Evolutionary conservation across 2,329 filamentous ascomycete genomes (phyloP), one percentile per base, ranked within the genome.

Genomic region (Calonectria crousiana): DNA sequence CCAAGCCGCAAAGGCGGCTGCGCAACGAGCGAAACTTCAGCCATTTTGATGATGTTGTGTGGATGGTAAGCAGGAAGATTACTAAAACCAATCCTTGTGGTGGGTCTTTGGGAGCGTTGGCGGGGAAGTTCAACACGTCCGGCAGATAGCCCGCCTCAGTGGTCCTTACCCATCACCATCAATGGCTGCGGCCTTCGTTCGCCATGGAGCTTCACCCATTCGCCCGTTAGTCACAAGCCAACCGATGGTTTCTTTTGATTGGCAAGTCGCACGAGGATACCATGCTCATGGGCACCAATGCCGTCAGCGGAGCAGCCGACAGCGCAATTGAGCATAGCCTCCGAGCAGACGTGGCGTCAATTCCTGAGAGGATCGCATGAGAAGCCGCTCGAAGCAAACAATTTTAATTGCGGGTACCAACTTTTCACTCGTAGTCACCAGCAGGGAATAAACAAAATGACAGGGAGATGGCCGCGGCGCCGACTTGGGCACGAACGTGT

Each of bases 1-100:
- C 97, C 97, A 78, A 98, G 49, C 10, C 64, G 30, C 20, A 66
- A 23, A 34, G 44, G 64, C 28, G 44, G 28, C 47, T 38, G 44
- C 9, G 26, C 10, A 66, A 41, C 16, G 49, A 51, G 13, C 10
- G 62, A 66, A 20, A 2, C 10, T 51, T 36, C 62, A 3, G 64
- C 64, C 64, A 66, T 66, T 36, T 58, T 58, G 8, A 58, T 10
- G 9, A 2, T 36, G 53, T 58, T 23, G 9, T 10, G 28, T 8
- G 16, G 60, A 65, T 13, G 20, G 38, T 47, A n/a, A 23, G n/a
- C 10, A 32, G 26, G 16, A 32, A 30, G 51, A 53, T 53, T 20
- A 53, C 26, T 18, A 53, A 52, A 44, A 44, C 41, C 5, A 8
- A n/a, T 1, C 10, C 3, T 6, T 44, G 18, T 20, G 41, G 41